phyloP scores from a whole-genome alignment of 73 alveolate species.

The Tetrahymena malaccensis region DNA sequence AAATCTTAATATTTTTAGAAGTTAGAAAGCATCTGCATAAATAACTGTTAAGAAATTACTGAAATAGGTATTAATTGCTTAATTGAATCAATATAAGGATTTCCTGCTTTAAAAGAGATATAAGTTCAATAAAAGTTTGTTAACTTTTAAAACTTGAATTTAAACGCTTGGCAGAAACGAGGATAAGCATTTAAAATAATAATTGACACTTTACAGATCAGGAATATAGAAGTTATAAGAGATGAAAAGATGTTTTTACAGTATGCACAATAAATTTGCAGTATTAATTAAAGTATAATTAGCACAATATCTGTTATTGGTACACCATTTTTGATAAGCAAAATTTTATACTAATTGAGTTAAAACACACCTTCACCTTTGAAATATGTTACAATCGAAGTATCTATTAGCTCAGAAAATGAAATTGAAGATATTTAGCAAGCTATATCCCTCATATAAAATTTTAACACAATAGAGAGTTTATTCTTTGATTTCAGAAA shows the following conservation, averaged over 20 bases:
- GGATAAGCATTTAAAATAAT: background rate
- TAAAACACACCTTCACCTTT: background rate
- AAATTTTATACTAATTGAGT: background rate
- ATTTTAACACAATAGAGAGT: background rate
- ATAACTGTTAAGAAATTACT: background rate
- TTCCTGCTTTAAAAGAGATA: background rate
- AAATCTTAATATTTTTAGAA: background rate
- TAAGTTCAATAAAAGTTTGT: background rate
- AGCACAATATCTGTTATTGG: background rate
- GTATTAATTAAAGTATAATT: background rate
- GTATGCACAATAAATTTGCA: background rate
- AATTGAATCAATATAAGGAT: background rate
- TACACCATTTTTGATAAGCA: background rate
- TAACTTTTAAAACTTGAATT: background rate
- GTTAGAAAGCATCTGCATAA: background rate
- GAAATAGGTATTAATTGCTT: background rate
- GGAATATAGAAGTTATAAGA: background rate
- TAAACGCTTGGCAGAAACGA: background rate
- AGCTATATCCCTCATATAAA: background rate
- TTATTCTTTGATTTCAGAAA: background rate
- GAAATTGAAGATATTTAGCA: background rate
- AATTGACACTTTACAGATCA: background rate
- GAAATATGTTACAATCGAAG: background rate
- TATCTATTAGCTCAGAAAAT: background rate
- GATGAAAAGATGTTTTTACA: background rate